These are phyloP conservation scores for Psilocybe tampanensis DNA, from an alignment of 768 basidiomycete genomes.

Conservation along the genomic window DNA sequence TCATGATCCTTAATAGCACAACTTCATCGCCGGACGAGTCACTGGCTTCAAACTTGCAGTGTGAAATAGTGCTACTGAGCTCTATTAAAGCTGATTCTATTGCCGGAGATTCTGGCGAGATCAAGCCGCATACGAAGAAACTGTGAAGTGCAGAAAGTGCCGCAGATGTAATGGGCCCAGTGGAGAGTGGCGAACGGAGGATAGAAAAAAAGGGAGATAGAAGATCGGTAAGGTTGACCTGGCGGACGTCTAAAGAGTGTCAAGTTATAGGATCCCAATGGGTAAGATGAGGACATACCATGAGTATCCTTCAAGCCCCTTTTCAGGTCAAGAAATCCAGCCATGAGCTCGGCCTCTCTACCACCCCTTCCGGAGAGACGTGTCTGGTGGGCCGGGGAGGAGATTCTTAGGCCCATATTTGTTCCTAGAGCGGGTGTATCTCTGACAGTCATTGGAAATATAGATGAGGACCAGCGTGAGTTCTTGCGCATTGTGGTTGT, in stretches of 20 bases:
- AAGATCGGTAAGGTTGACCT: conserved; percentile 60
- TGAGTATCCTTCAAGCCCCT: conserved; percentile 68
- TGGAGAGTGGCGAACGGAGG: conserved; percentile 91
- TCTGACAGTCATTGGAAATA: conserved; percentile 59
- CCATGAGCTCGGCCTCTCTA: conserved; percentile 85
- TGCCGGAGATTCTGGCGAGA: conserved; percentile 55
- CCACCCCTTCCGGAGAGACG: conserved; percentile 52
- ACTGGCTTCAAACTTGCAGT: conserved; percentile 97
- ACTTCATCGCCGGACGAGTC: conserved; percentile 98
- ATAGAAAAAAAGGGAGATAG: conserved; percentile 91
- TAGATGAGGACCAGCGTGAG: conserved; percentile 89
- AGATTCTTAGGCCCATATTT: conserved; percentile 73
- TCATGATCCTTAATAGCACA: conserved; percentile 88
- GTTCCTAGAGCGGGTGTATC: conserved; percentile 73
- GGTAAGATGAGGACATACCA: conserved; percentile 44
- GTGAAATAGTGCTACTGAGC: conserved; percentile 87
- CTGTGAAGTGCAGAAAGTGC: conserved; percentile 87
- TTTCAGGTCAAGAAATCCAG: conserved; percentile 86
- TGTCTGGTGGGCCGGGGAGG: conserved; percentile 45
- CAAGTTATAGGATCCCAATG: neutral
- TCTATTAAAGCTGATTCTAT: conserved; percentile 75
- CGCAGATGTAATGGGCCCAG: conserved; percentile 96
- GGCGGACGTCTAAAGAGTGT: conserved; percentile 52
- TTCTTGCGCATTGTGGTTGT: conserved; percentile 97
- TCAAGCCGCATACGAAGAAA: conserved; percentile 81